Base-by-base conservation (phyloP, 2,329 filamentous ascomycete genomes). In the Volutella citrinella region DNA sequence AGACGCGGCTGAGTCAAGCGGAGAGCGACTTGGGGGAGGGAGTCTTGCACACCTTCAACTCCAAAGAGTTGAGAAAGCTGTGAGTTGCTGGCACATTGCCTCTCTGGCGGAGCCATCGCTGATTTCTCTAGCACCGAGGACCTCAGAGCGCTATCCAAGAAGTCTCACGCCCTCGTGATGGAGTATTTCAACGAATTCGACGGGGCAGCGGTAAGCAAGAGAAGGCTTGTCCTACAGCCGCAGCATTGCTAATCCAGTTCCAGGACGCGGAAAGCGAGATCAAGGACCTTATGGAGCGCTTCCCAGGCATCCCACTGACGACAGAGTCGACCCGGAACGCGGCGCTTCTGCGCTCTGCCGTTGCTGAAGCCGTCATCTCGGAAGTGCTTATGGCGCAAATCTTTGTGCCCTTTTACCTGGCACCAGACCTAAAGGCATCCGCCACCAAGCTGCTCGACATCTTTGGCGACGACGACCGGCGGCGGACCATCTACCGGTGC, bases 391-490 rank as follows among this genome's bases (percentile, higher is more conserved):
- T 45, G 7, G 27, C 37, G 0, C 50, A 54, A 25, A 46, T 59
- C n/a, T 57, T 59, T 28, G 43, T 48, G 7, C 52, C 54, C 3
- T 54, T 59, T n/a, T 56, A 57, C 28, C 38, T 57, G 4, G 34
- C 48, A 1, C 38, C 28, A 1, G 43, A 46, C 3, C 20, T 33
- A 19, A 44, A 46, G 3, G 21, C 27, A 2, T 30, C 49, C 2
- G 49, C 53, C 1, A 40, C 43, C 0, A 32, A 39, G 12, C 44
- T 57, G 13, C 44, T 57, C 0, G 9, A 36, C 15, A 43, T 57
- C 15, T 49, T 57, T 16, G 42, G 41, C 10, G 51, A 51, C 0
- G 51, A 56, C 6, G 46, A 48, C 14, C 38, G 46, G 3, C 46
- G 49, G 10, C 46, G 51, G 6, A 43, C 49, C 7, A 33, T 56